Conservation (phyloP, 306 rosid species). For the Ceratonia siliqua region DNA sequence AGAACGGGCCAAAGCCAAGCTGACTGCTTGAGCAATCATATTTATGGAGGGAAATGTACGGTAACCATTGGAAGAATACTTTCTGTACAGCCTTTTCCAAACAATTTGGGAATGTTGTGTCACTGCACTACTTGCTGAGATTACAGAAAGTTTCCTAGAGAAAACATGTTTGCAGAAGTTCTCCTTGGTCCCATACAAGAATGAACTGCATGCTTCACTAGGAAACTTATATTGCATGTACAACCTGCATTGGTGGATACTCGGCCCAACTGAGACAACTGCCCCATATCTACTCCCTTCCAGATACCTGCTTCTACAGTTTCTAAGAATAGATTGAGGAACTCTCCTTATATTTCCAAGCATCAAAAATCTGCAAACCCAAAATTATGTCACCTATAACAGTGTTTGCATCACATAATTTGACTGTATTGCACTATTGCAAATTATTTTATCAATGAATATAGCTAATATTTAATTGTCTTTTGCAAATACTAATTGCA, state of each 20-base stretch:
- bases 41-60: slow-evolving; percentile 53
- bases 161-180: slow-evolving; percentile 31
- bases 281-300: slow-evolving; percentile 57
- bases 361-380: slow-evolving; percentile 71
- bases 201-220: slow-evolving; percentile 42
- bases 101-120: slow-evolving; percentile 58
- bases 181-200: slow-evolving; percentile 44
- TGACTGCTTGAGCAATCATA: slow-evolving; percentile 83
- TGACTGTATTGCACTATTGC: slow-evolving; percentile 10
- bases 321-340: slow-evolving; percentile 44
- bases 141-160: slow-evolving; percentile 46
- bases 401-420: slow-evolving; percentile 15
- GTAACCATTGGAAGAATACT: slow-evolving; percentile 46
- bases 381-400: slow-evolving; percentile 27
- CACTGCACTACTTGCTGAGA: slow-evolving; percentile 48
- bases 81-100: slow-evolving; percentile 67
- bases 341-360: slow-evolving; percentile 55
- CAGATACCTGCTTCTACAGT: slow-evolving; percentile 40
- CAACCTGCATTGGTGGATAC: slow-evolving; percentile 48
- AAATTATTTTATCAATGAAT: neutral
- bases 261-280: slow-evolving; percentile 45
- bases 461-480: neutral
- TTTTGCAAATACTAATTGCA: slow-evolving; percentile 9
- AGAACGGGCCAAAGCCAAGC: slow-evolving; percentile 76
- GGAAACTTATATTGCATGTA: slow-evolving; percentile 49